phyloP scores from a whole-genome alignment of 2,329 filamentous ascomycete species.

The Lasiodiplodia sp. region DNA sequence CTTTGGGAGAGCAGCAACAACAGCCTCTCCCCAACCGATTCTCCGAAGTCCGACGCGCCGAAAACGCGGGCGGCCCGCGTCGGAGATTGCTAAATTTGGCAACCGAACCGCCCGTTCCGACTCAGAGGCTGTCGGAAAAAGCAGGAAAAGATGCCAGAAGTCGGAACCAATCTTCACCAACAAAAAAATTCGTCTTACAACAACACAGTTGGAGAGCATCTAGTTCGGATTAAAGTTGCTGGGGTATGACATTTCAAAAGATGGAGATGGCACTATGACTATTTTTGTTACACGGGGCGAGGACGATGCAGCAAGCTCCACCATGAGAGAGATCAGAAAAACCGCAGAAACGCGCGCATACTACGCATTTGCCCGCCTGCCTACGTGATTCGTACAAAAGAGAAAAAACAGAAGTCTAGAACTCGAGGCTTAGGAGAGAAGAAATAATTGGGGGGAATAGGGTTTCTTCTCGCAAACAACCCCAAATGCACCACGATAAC shows the following conservation, averaged over 20 bases:
- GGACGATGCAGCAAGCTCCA: slow-evolving; percentile 14
- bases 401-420: slow-evolving; percentile 15
- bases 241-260: slow-evolving; percentile 11
- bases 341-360: not conserved
- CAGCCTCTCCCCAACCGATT: not conserved
- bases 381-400: slow-evolving; percentile 7
- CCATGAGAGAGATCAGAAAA: not conserved
- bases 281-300: slow-evolving; percentile 17
- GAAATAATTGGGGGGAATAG: slow-evolving; percentile 24
- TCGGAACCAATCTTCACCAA: not conserved
- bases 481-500: slow-evolving; percentile 17
- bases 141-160: slow-evolving; percentile 30
- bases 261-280: slow-evolving; percentile 15
- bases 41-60: slow-evolving; percentile 11
- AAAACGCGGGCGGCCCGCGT: not conserved
- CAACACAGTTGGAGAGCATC: not conserved
- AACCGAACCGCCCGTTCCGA: not conserved
- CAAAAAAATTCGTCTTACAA: not conserved
- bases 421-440: slow-evolving; percentile 12
- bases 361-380: not conserved
- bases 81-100: slow-evolving; percentile 19
- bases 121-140: slow-evolving; percentile 54
- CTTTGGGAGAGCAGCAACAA: not conserved
- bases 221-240: not conserved
- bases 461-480: slow-evolving; percentile 8